Base-by-base conservation (phyloP, 1,284 basidiomycete genomes). In the Cutaneotrichosporon sp. region DNA sequence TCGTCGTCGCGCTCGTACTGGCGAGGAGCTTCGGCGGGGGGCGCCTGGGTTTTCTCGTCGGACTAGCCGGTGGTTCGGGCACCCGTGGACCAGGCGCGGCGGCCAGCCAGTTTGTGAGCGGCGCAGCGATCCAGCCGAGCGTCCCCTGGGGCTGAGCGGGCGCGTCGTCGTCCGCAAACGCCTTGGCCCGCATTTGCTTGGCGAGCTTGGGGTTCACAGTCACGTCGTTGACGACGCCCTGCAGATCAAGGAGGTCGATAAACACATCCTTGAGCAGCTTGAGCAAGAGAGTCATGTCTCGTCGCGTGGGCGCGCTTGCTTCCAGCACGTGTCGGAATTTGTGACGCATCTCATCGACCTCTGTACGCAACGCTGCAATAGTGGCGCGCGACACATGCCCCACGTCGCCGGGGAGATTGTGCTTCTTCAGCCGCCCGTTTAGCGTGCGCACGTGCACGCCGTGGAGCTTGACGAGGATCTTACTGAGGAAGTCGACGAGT, bases 371-470 rank as follows among this genome's bases (percentile, higher is more conserved):
- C 35, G 81, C 80, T 52, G 83, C 82, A 52, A 97, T 80, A 0
- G 91, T 97, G 19, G 82, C 83, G 34, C 86, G 84, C 0, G 92
- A 93, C 16, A 97, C 79, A 66, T 97, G 89, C 14, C 84, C 82
- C 17, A 97, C 82, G 63, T 97, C 93, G 52, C 82, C 86, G 0
- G 81, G 75, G 2, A 97, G 79, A 65, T 93, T 83, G 61, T 97
- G 94, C 42, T 91, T 85, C 74, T 92, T 94, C 38, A 98, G 79
- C 14, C 94, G 84, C 54, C 87, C 87, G 38, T 88, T 88, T 34
- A 98, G 79, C 0, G 90, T 92, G 25, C 87, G 79, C 1, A 93
- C 85, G 62, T 98, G 93, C 1, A 92, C 86, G 59, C 87, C 84
- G 16, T 81, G 77, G 59, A 97, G 79, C 17, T 86, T 83, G 49